A percentile compares a stretch with the other conserved stretches of the same genome.
These are phyloP conservation scores for Umbelopsis sp. DNA, from an alignment of 371 early-diverging fungal species.

Conservation along the genomic window DNA sequence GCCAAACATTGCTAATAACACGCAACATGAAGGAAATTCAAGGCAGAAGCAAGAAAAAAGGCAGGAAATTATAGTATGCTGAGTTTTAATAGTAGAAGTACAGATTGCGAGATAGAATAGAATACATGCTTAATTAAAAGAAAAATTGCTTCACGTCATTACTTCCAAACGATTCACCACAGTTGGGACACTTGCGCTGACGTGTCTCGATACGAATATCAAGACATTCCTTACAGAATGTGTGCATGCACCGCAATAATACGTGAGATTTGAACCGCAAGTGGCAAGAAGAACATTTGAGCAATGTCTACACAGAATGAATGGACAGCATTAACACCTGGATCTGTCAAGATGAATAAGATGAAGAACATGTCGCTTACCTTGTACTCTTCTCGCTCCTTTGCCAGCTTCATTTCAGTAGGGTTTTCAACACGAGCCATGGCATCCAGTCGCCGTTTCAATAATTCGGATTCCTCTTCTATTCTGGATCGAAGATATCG, in stretches of 20 bases:
- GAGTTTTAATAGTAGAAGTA: conserved; percentile 1
- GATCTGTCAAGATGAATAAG: not conserved
- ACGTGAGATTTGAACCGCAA: conserved; percentile 83
- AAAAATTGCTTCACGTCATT: conserved; percentile 92
- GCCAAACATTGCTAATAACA: conserved; percentile 1
- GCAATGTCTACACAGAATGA: conserved; percentile 56
- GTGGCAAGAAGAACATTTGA: conserved; percentile 90
- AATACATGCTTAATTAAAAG: conserved; percentile 52
- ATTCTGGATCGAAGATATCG: conserved; percentile 52
- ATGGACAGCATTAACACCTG: not conserved
- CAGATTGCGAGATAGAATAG: not conserved
- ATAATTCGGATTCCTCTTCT: conserved; percentile 58
- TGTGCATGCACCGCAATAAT: conserved; percentile 91
- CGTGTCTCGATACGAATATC: conserved; percentile 87
- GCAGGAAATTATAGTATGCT: not conserved
- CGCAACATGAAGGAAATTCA: not conserved
- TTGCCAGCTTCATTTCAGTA: conserved; percentile 36
- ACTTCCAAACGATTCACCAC: conserved; percentile 88
- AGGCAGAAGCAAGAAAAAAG: not conserved
- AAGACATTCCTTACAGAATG: conserved; percentile 96
- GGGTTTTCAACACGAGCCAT: conserved; percentile 42
- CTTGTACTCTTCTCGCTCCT: conserved; percentile 45
- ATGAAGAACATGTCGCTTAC: conserved; percentile 27
- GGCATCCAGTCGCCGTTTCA: conserved; percentile 51
- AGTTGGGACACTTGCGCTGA: conserved; percentile 98